A percentile compares a stretch with the other conserved stretches of the same genome.
Evolutionary conservation across 78 protist genomes (phyloP).

Genomic region (Dictyostelium brefeldianum): DNA sequence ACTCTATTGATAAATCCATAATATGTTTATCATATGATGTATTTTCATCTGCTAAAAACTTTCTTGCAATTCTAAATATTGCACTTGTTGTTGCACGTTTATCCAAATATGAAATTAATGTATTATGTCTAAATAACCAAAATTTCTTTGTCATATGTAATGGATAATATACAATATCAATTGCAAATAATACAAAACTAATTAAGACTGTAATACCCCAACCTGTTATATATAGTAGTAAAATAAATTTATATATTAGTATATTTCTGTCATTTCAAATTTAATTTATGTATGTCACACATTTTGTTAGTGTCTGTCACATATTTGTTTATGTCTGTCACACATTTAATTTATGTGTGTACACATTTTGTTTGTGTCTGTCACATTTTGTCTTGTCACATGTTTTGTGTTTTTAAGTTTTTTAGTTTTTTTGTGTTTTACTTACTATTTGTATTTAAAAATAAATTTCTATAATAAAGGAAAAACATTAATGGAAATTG

Average conservation of each 20-base stretch:
- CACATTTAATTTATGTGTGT: too few species aligned
- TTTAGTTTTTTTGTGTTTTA: neutral
- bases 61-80: constrained; percentile 11
- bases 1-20: constrained; percentile 45
- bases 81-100: neutral
- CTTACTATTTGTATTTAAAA: constrained; percentile 61
- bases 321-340: too few species aligned
- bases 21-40: constrained; percentile 72
- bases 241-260: neutral
- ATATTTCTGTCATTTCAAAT: too few species aligned
- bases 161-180: constrained; percentile 58
- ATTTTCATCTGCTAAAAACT: constrained; percentile 22
- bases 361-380: too few species aligned
- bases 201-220: constrained; percentile 66
- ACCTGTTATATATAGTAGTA: neutral
- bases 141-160: constrained; percentile 70
- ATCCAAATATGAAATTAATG: constrained; percentile 18
- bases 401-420: too few species aligned
- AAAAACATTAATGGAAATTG: constrained; percentile 77
- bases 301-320: too few species aligned
- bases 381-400: too few species aligned
- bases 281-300: too few species aligned
- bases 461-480: constrained; percentile 69
- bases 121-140: constrained; percentile 62
- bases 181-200: constrained; percentile 46